Evolutionary conservation across 148 eudicot species (phyloP), one percentile per base, ranked within the genome.

Genomic region (Polygonum maritimum): DNA sequence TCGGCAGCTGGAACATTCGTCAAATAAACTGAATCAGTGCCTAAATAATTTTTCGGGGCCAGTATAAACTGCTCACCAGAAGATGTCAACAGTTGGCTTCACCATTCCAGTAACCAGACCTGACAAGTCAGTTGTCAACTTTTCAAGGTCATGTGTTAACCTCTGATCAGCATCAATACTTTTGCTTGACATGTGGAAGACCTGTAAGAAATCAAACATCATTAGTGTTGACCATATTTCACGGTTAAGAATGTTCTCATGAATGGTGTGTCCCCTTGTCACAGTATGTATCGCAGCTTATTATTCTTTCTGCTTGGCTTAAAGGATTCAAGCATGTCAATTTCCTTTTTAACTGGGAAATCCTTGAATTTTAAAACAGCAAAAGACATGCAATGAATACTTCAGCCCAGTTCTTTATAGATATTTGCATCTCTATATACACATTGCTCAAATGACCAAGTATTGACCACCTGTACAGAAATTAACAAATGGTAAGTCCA

Each of bases 61-160:
- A 22, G 39, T 15, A 31, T 51, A 48, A 73, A 33, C 9, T 21
- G 47, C 92, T 86, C 76, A 90, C 98, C 98, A 94, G 78, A 94
- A 74, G 71, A 94, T 94, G 85, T 94, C 98, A 48, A 94, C 98
- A 70, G 92, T 86, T 77, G 98, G 98, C 85, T 94, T 94, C 73
- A 94, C 97, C 97, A 94, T 86, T 83, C 98, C 98, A 45, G 98
- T 92, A 63, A 92, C 97, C 80, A 94, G 82, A 22, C 97, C 92
- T 57, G 98, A 94, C 77, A 94, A 82, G 71, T 94, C 97, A 67
- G 86, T 75, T n/a, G 96, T 90, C 76, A 94, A 84, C 83, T 94
- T 94, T 86, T 94, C 98, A 69, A 94, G 85, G 78, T 94, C 98
- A 76, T 90, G 98, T 41, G 98, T 94, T 40, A 94, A 38, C 79